phyloP scores from a whole-genome alignment of 768 basidiomycete genomes.

The Chalciporus pseudorubinellus region DNA sequence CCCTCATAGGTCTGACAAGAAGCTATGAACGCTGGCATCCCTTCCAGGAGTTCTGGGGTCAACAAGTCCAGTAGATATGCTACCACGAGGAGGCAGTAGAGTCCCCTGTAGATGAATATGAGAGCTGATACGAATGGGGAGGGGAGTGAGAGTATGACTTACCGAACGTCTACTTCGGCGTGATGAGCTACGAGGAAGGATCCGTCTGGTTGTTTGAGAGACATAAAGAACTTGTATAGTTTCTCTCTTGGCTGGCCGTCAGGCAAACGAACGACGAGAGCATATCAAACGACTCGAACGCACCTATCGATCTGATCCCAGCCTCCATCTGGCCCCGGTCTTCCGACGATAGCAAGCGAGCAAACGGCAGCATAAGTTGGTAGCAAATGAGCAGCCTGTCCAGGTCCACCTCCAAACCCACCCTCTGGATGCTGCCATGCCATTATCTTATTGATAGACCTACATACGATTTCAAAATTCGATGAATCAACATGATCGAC shows the following conservation, averaged over 20 bases:
- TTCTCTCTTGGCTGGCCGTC: conserved; percentile 46
- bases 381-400: conserved; percentile 83
- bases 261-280: neutral
- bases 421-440: conserved; percentile 82
- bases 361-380: conserved; percentile 89
- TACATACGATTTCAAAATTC: conserved; percentile 25
- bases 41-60: conserved; percentile 81
- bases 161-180: conserved; percentile 95
- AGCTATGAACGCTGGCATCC: conserved; percentile 75
- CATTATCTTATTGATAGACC: conserved; percentile 78
- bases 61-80: conserved; percentile 82
- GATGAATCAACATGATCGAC: neutral
- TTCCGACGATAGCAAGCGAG: conserved; percentile 77
- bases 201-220: conserved; percentile 88
- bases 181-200: conserved; percentile 87
- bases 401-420: conserved; percentile 90
- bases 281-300: conserved; percentile 11
- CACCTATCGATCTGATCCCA: conserved; percentile 88
- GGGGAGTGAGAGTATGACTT: conserved; percentile 15
- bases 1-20: conserved; percentile 98
- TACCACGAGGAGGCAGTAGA: conserved; percentile 86
- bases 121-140: neutral
- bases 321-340: conserved; percentile 67
- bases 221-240: conserved; percentile 88
- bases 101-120: conserved; percentile 55